Evolutionary conservation across 2,329 filamentous ascomycete genomes (phyloP).

Genomic region (Talaromyces amestolkiae): DNA sequence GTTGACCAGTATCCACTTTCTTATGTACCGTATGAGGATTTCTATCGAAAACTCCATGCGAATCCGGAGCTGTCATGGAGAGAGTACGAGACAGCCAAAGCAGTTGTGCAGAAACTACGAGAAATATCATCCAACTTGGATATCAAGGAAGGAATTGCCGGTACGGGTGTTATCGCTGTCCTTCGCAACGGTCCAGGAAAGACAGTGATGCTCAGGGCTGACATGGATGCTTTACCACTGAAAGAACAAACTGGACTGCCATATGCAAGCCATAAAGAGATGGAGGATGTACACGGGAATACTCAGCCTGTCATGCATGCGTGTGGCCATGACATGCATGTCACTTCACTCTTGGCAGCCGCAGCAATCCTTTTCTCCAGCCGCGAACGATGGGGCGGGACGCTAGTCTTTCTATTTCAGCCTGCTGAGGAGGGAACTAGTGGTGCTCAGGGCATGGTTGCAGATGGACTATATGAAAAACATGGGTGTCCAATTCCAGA

Average conservation of each 20-base stretch:
- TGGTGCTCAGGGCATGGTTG: constrained; percentile 59
- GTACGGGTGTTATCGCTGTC: constrained; percentile 36
- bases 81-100: constrained; percentile 53
- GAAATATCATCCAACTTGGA: constrained; percentile 33
- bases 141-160: constrained; percentile 41
- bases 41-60: constrained; percentile 59
- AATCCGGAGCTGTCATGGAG: constrained; percentile 60
- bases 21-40: constrained; percentile 44
- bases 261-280: constrained; percentile 47
- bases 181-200: background rate
- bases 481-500: constrained; percentile 52
- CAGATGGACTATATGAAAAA: constrained; percentile 53
- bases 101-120: constrained; percentile 44
- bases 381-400: background rate
- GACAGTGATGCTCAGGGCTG: constrained; percentile 21
- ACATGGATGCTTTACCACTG: constrained; percentile 52
- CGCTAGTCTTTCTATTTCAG: background rate
- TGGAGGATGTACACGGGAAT: constrained; percentile 48
- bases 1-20: background rate
- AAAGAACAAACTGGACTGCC: constrained; percentile 48
- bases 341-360: constrained; percentile 55
- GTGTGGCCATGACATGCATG: constrained; percentile 62
- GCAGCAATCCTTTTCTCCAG: constrained; percentile 48
- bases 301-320: constrained; percentile 60
- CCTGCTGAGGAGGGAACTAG: background rate